A percentile compares a stretch with the other conserved stretches of the same genome.
phyloP scores from a whole-genome alignment of 441 rosid species.

The Euphorbia celastroides region DNA sequence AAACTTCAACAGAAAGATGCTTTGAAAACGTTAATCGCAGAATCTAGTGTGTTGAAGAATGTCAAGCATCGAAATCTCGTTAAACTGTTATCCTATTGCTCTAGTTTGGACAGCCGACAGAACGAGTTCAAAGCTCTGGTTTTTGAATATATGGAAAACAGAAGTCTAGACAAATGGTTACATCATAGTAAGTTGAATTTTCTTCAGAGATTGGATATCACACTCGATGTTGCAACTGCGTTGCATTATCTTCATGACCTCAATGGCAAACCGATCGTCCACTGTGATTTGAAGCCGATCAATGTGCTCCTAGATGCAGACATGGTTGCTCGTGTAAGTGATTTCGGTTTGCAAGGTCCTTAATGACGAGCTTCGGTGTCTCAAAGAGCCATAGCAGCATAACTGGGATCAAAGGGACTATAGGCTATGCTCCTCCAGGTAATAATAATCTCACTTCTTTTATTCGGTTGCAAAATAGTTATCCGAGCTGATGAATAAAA shows the following conservation, averaged over 20 bases:
- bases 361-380: not conserved
- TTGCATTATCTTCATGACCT: slow-evolving; percentile 2
- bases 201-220: not conserved
- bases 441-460: not conserved
- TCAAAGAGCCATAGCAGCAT: not conserved
- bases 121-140: not conserved
- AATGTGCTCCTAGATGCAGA: not conserved
- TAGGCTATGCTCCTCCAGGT: slow-evolving; percentile 1
- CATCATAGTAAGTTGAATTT: not conserved
- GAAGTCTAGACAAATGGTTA: not conserved
- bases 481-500: not conserved
- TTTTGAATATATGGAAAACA: not conserved
- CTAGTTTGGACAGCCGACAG: not conserved
- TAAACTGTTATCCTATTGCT: not conserved
- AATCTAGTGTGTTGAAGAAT: not conserved
- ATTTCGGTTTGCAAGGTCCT: not conserved
- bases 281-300: not conserved
- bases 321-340: slow-evolving; percentile 1
- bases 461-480: too few relatives aligned
- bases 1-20: not conserved
- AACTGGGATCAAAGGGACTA: not conserved
- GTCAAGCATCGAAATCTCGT: not conserved
- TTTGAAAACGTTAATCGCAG: not conserved
- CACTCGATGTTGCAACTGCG: not conserved
- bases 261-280: not conserved